Base-by-base conservation (phyloP, 2,329 filamentous ascomycete genomes). In the Microdochium paspali region DNA sequence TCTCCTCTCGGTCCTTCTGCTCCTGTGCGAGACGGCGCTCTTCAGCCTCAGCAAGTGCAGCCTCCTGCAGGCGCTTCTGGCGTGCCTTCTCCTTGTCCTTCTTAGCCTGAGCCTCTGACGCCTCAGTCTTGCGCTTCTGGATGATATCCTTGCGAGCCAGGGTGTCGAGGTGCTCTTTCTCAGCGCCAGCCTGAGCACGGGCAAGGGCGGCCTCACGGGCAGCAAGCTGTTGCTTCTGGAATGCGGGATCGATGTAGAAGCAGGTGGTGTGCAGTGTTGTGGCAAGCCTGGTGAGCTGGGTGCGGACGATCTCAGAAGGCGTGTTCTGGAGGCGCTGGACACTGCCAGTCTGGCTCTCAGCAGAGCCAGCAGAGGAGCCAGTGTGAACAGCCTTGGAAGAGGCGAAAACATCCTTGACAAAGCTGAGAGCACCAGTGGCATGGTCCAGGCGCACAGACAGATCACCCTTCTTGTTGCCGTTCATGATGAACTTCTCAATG, bases 401-500 rank as follows among this genome's bases (percentile, higher is more conserved):
- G 30, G 93, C 95, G 76, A 98, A 97, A 55, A 98, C 90, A 66
- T 98, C 93, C 47, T 89, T 94, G 66, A 98, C 93, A 59, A 98
- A 98, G 66, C 90, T 96, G 51, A 98, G 80, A 45, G 96, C 87
- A 51, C 93, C 90, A 47, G 90, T 91, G 52, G 90, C 90, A 64
- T 98, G 93, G 64, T 97, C 88, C 69, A 97, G 89, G 52, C 93
- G 90, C 59, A 98, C 94, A 47, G 93, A 87, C 43, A 98, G 79
- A 60, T 98, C 93, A 49, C 93, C 93, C 80, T 98, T 98, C 82
- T 98, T 98, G 80, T 95, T 97, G 54, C 93, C 93, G 69, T 98
- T 98, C 93, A 98, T 98, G 77, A 98, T 97, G 77, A 98, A 98
- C 74, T 97, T 98, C 76, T 98, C 93, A 56, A 98, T 94, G 52